phyloP scores from a whole-genome alignment of 768 basidiomycete genomes.

The Mrakia blollopis region DNA sequence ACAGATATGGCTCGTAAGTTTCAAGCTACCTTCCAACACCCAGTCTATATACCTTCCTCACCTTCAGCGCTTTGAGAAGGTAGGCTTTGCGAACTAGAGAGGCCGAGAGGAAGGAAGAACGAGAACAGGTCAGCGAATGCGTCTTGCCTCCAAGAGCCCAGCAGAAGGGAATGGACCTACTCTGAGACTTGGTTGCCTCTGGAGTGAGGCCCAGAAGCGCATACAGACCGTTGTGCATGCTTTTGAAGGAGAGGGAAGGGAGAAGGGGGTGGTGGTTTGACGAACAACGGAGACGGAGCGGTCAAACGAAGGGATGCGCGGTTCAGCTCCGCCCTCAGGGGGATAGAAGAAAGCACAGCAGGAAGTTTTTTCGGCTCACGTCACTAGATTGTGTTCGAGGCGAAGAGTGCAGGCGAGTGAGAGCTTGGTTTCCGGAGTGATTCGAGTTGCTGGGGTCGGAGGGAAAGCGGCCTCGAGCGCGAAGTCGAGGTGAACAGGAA shows the following conservation, averaged over 20 bases:
- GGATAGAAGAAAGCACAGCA: too few relatives aligned
- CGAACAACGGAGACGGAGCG: too few relatives aligned
- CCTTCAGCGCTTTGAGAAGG: background rate
- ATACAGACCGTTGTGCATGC: background rate
- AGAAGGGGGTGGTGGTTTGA: background rate
- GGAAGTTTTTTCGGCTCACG: too few relatives aligned
- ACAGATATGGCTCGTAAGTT: background rate
- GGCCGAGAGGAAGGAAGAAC: background rate
- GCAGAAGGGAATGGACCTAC: background rate
- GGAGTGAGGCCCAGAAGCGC: background rate
- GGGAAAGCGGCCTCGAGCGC: too few relatives aligned
- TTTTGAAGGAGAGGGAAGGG: background rate
- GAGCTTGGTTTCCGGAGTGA: too few relatives aligned
- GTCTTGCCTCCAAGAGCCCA: too few relatives aligned
- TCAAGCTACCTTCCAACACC: background rate
- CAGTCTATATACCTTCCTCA: background rate
- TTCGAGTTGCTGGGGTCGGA: too few relatives aligned
- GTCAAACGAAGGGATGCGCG: too few relatives aligned
- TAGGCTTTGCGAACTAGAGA: conserved; percentile 11
- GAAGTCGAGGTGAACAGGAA: too few relatives aligned
- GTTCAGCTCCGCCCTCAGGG: background rate
- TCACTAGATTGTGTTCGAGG: too few relatives aligned
- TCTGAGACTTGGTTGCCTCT: background rate
- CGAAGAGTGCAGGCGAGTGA: too few relatives aligned
- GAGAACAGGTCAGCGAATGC: background rate